A percentile compares a stretch with the other conserved stretches of the same genome.
These are phyloP conservation scores for Trichoderma sp. DNA, from an alignment of 2,329 filamentous ascomycete species.

Conservation along the genomic window DNA sequence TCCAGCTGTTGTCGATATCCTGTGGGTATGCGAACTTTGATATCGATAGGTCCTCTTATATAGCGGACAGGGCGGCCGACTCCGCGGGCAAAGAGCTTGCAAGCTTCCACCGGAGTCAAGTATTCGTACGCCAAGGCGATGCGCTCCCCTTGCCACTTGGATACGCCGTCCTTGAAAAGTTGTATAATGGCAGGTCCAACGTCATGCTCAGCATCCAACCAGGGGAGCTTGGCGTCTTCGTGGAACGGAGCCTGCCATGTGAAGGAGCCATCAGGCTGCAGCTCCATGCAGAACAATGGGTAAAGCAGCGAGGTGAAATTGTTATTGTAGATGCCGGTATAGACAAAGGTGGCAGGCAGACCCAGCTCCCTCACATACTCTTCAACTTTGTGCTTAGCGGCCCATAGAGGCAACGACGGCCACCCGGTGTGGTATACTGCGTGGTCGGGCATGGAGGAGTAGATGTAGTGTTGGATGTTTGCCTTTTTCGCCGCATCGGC, in stretches of 20 bases:
- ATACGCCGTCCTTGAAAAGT: slow-evolving; percentile 88
- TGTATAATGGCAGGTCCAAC: slow-evolving; percentile 89
- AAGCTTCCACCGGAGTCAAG: slow-evolving; percentile 79
- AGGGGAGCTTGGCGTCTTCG: slow-evolving; percentile 82
- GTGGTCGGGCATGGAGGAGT: slow-evolving; percentile 97
- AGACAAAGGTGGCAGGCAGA: slow-evolving; percentile 86
- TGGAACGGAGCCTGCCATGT: slow-evolving; percentile 93
- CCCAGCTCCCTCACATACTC: slow-evolving; percentile 82
- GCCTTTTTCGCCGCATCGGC: slow-evolving; percentile 85
- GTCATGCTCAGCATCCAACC: slow-evolving; percentile 95
- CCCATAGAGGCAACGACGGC: slow-evolving; percentile 87
- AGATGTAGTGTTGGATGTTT: slow-evolving; percentile 86
- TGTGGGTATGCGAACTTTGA: slow-evolving; percentile 79
- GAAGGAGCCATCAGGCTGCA: slow-evolving; percentile 81
- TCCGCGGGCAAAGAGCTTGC: slow-evolving; percentile 73
- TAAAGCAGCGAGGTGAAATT: slow-evolving; percentile 94
- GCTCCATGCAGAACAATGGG: slow-evolving; percentile 92
- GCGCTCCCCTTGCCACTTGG: slow-evolving; percentile 74
- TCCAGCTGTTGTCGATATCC: slow-evolving; percentile 89
- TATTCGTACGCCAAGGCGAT: slow-evolving; percentile 90
- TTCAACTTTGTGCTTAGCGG: slow-evolving; percentile 87
- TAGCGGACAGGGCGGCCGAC: slow-evolving; percentile 77
- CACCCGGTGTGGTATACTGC: slow-evolving; percentile 71
- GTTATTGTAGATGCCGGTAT: slow-evolving; percentile 98
- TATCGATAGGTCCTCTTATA: slow-evolving; percentile 72